phyloP scores from a whole-genome alignment of 1,139 yeast species.

The Zygotorulaspora mrakii region DNA sequence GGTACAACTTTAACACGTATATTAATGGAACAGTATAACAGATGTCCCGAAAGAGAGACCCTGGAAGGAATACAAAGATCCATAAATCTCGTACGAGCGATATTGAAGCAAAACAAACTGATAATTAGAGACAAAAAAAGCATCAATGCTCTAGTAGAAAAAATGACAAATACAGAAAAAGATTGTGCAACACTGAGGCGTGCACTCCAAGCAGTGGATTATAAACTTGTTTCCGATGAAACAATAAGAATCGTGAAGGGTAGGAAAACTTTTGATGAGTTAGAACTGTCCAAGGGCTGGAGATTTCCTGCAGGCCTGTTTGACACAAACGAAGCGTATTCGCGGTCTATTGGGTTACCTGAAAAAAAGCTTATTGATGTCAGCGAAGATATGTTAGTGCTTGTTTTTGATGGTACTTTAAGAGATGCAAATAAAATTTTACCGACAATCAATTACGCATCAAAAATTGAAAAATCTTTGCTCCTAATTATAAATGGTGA shows the following conservation, averaged over 20 bases:
- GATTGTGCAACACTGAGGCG: constrained; percentile 21
- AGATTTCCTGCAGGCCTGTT: constrained; percentile 28
- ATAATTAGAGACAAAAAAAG: constrained; percentile 14
- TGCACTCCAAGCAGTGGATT: constrained; percentile 26
- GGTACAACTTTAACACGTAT: constrained; percentile 22
- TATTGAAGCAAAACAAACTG: constrained; percentile 20
- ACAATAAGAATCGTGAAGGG: constrained; percentile 33
- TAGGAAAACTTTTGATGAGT: constrained; percentile 25
- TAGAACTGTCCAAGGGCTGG: constrained; percentile 34
- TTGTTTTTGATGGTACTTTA: constrained; percentile 32
- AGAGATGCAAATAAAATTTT: constrained; percentile 29
- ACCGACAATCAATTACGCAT: constrained; percentile 31
- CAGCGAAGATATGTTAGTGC: constrained; percentile 25
- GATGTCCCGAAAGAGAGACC: constrained; percentile 20
- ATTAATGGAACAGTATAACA: constrained; percentile 21
- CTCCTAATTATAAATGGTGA: constrained; percentile 31
- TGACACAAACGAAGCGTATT: constrained; percentile 30
- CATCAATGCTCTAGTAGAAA: constrained; percentile 24
- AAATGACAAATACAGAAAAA: constrained; percentile 11
- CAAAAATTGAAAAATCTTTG: constrained; percentile 25
- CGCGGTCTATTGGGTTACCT: constrained; percentile 29
- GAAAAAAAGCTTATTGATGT: constrained; percentile 28
- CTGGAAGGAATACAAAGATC: constrained; percentile 17
- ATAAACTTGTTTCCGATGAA: constrained; percentile 29
- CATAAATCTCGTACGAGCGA: constrained; percentile 17